Evolutionary conservation across 257 asterid species (phyloP), one percentile per base, ranked within the genome.

Genomic region (Euphrasia confusa): DNA sequence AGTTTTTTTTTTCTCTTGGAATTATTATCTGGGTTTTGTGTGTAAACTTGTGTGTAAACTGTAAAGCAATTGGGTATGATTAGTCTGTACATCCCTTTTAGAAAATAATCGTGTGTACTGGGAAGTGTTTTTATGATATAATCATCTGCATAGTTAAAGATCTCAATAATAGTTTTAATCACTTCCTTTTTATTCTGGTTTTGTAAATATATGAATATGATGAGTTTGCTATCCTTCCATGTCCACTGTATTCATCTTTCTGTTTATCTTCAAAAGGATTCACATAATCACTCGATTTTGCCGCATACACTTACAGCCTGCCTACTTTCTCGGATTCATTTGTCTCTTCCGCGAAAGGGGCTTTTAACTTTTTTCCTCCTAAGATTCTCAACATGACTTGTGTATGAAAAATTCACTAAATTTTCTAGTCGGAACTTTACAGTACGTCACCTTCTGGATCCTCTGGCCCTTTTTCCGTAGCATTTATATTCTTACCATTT

Each of bases 11-110:
- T 52, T 26, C n/a, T n/a, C 17, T 28, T 24, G 24, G 7, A n/a
- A 12, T 54, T 69, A n/a, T 64, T 44, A 3, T 68, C 63, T 10
- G 37, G 60, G 54, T 33, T 21, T 18, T 60, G 39, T 17, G 54
- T 28, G 39, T 35, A 6, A 8, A 5, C 32, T 15, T 49, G 39
- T 26, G 6, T 39, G 0, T 73, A n/a, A n/a, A n/a, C n/a, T n/a
- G 26, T 60, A 10, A 21, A 30, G 30, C 42, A 17, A 35, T 49
- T 55, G 65, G 68, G 37, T 70, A 40, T 59, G 68, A 59, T 54
- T 66, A 30, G 65, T 45, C 13, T 53, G 68, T 52, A 45, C 18
- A 65, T 53, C 45, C 35, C 44, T 21, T 10, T 40, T 28, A 21
- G 21, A 18, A 40, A 60, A 57, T 5, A 50, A 5, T 56, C n/a